These are phyloP conservation scores for Emmonsia crescens DNA, from an alignment of 2,329 filamentous ascomycete genomes.

Conservation along the genomic window DNA sequence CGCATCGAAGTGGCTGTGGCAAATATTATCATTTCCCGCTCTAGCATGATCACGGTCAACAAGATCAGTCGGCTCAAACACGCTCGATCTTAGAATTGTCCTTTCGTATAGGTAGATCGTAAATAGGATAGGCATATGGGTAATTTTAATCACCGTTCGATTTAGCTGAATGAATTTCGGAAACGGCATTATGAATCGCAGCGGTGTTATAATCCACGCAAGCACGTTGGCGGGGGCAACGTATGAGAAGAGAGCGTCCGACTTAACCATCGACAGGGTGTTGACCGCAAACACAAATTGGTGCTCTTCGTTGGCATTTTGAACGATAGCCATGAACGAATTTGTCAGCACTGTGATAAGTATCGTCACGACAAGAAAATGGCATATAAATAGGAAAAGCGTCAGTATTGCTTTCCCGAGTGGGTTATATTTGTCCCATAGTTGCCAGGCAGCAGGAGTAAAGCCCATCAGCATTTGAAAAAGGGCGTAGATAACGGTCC, in stretches of 20 bases:
- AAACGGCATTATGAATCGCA: slow-evolving; percentile 71
- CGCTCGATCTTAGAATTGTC: slow-evolving; percentile 59
- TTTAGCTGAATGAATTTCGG: slow-evolving; percentile 75
- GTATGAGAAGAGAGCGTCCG: slow-evolving; percentile 91
- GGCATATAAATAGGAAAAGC: slow-evolving; percentile 83
- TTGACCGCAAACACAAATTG: slow-evolving; percentile 91
- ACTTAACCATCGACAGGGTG: slow-evolving; percentile 96
- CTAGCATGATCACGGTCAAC: slow-evolving; percentile 56
- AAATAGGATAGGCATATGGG: slow-evolving; percentile 79
- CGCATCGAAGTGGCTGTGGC: slow-evolving; percentile 46
- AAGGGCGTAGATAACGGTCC: slow-evolving; percentile 73
- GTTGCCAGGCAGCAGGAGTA: slow-evolving; percentile 87
- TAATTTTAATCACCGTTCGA: slow-evolving; percentile 80
- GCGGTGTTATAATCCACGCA: slow-evolving; percentile 76
- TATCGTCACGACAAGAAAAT: slow-evolving; percentile 90
- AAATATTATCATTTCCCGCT: slow-evolving; percentile 49
- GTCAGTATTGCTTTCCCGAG: slow-evolving; percentile 66
- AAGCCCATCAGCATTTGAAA: slow-evolving; percentile 96
- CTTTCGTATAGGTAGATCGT: slow-evolving; percentile 81
- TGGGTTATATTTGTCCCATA: slow-evolving; percentile 70
- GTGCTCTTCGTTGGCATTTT: slow-evolving; percentile 87
- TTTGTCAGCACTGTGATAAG: slow-evolving; percentile 93
- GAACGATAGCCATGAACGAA: slow-evolving; percentile 89
- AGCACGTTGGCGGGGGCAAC: slow-evolving; percentile 84
- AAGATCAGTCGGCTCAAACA: slow-evolving; percentile 75